These are phyloP conservation scores for Triglochin maritima DNA, from an alignment of 106 monocot genomes.

Conservation along the genomic window DNA sequence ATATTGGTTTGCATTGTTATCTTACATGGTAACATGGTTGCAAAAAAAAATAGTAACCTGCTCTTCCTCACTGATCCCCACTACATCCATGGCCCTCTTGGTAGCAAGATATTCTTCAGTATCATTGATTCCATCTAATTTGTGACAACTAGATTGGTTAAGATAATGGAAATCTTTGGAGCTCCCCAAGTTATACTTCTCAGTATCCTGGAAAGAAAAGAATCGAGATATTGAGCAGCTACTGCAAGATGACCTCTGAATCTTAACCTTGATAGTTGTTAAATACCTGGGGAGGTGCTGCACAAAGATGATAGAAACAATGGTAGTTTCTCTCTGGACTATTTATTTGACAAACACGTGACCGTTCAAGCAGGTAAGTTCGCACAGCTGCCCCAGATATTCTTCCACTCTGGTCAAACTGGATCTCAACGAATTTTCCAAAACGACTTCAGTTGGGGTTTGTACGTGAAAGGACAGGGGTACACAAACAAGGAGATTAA, in stretches of 20 bases:
- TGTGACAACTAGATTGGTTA: slow-evolving; percentile 78
- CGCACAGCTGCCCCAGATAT: slow-evolving; percentile 95
- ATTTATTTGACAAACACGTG: slow-evolving; percentile 84
- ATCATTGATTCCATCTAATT: slow-evolving; percentile 71
- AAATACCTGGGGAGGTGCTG: slow-evolving; percentile 70
- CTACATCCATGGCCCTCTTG: slow-evolving; percentile 91
- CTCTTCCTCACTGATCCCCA: slow-evolving; percentile 81
- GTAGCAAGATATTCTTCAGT: slow-evolving; percentile 70
- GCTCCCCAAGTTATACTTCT: slow-evolving; percentile 65
- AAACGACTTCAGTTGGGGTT: slow-evolving; percentile 50
- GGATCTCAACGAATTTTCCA: slow-evolving; percentile 97
- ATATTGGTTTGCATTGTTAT: background rate
- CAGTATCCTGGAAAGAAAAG: slow-evolving; percentile 28
- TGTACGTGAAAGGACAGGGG: background rate
- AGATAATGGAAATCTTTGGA: slow-evolving; percentile 72
- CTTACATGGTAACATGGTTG: background rate
- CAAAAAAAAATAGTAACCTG: slow-evolving; percentile 32
- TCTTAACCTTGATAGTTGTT: background rate
- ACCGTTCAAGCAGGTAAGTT: slow-evolving; percentile 96
- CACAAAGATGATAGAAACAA: slow-evolving; percentile 92
- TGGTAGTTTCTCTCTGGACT: slow-evolving; percentile 93
- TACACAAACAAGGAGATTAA: background rate
- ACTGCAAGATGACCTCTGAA: background rate
- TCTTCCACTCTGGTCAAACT: slow-evolving; percentile 91
- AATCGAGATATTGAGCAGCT: background rate